A percentile compares a stretch with the other conserved stretches of the same genome.
Evolutionary conservation across 2,329 filamentous ascomycete genomes (phyloP).

Genomic region (Mycosphaerelloides madeirae): DNA sequence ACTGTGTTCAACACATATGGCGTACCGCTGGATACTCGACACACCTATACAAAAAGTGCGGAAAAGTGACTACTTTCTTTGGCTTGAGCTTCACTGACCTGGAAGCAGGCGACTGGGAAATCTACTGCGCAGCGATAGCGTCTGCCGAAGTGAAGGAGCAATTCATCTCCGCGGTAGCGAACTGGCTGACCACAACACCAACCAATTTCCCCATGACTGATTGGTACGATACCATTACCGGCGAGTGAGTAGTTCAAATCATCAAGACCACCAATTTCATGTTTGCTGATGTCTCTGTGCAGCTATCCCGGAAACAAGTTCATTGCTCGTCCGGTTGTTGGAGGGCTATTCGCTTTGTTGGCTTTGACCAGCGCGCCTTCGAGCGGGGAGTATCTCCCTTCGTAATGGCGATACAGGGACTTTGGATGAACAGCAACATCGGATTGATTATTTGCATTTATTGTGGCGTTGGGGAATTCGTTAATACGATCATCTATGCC

Average conservation of each 20-base stretch:
- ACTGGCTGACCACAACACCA: conserved; percentile 47
- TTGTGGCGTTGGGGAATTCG: background rate
- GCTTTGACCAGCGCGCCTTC: conserved; percentile 30
- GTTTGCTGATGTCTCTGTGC: conserved; percentile 5
- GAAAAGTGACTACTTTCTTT: background rate
- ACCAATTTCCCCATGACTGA: conserved; percentile 49
- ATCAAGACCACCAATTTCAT: background rate
- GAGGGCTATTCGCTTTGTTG: conserved; percentile 49
- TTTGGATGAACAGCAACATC: background rate
- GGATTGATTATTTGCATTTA: background rate
- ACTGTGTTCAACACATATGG: conserved; percentile 47
- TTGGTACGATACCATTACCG: conserved; percentile 47
- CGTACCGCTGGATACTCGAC: conserved; percentile 51
- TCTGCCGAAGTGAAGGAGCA: conserved; percentile 40
- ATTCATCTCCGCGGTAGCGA: conserved; percentile 46
- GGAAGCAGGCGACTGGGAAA: conserved; percentile 45
- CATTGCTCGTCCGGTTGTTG: conserved; percentile 49
- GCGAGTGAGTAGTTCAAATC: conserved; percentile 23
- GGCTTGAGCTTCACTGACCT: background rate
- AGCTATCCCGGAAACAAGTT: conserved; percentile 34
- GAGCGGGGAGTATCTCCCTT: conserved; percentile 11
- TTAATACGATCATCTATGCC: background rate
- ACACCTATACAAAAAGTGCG: conserved; percentile 33
- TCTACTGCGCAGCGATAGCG: conserved; percentile 47
- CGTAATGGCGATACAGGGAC: background rate